Evolutionary conservation across 2,329 filamentous ascomycete species (phyloP).

Genomic region (Colletotrichum sp.): DNA sequence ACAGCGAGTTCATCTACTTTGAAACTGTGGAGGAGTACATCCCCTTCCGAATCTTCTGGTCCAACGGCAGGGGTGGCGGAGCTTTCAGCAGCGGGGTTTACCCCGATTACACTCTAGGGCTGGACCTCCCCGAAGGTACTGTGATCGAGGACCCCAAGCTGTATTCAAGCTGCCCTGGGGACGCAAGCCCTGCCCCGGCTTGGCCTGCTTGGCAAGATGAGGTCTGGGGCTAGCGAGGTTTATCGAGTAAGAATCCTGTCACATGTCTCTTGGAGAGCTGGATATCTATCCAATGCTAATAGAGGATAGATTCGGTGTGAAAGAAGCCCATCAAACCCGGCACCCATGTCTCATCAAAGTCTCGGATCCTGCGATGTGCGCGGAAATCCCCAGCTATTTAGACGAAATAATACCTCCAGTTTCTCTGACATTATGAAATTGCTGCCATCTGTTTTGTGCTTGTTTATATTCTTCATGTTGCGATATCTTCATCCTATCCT

Average conservation of each 20-base stretch:
- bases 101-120: neutral
- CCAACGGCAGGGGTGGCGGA: neutral
- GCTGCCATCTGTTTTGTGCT: neutral
- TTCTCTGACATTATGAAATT: neutral
- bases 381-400: neutral
- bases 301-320: neutral
- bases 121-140: neutral
- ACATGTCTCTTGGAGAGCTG: neutral
- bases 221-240: neutral
- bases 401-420: neutral
- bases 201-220: neutral
- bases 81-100: neutral
- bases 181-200: neutral
- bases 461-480: neutral
- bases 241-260: neutral
- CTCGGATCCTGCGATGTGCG: neutral
- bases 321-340: neutral
- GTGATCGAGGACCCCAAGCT: neutral
- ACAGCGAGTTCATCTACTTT: neutral
- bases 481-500: neutral
- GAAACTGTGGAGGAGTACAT: neutral
- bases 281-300: neutral
- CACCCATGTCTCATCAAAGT: neutral
- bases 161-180: neutral
- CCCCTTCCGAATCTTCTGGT: conserved; percentile 4